Conservation (phyloP, 257 asterid genomes). For the Petunia secreta region DNA sequence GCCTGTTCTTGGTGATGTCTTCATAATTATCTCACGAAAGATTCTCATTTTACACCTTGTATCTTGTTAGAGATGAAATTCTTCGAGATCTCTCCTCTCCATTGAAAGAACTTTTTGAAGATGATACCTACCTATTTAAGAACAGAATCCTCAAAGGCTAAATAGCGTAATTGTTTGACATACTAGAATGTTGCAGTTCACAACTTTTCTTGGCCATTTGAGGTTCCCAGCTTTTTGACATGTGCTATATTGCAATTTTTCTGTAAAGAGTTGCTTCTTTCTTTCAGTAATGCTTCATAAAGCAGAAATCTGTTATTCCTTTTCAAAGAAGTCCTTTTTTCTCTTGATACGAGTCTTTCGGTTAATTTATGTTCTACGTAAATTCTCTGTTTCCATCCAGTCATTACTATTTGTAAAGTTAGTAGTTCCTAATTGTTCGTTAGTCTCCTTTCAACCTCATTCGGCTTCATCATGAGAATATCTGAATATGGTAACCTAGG, state of each 20-base stretch:
- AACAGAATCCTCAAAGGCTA: conserved; percentile 15
- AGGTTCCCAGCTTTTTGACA: neutral
- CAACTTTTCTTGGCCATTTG: neutral
- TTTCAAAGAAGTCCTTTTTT: neutral
- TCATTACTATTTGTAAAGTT: neutral
- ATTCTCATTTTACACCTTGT: neutral
- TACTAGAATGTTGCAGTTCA: neutral
- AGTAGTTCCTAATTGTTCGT: neutral
- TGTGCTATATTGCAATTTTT: neutral
- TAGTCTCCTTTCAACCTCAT: neutral
- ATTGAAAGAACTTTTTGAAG: neutral
- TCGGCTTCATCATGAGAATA: neutral
- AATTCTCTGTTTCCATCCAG: neutral
- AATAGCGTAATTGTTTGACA: neutral
- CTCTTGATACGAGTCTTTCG: conserved; percentile 1
- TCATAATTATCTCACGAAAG: neutral
- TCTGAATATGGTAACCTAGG: neutral
- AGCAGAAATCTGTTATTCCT: conserved; percentile 11
- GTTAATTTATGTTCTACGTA: neutral
- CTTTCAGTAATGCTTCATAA: conserved; percentile 2
- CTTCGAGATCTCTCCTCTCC: neutral
- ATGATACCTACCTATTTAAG: conserved; percentile 8
- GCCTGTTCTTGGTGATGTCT: neutral
- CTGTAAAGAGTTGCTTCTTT: conserved; percentile 1
- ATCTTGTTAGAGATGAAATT: conserved; percentile 16